A percentile compares a stretch with the other conserved stretches of the same genome.
Evolutionary conservation across 129 eudicot genomes (phyloP).

Genomic region (Escallonia herrerae): DNA sequence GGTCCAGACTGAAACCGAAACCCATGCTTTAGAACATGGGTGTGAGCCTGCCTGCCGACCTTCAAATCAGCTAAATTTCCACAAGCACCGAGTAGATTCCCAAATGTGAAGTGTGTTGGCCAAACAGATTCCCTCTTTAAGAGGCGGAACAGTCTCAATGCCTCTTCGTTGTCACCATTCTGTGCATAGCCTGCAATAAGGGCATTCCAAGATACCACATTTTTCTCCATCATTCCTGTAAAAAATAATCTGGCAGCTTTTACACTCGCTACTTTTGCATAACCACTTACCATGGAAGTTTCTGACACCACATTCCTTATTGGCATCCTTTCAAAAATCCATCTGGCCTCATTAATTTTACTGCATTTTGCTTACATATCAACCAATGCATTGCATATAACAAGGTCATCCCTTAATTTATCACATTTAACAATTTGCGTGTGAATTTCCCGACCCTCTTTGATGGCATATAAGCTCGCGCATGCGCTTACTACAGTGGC

Average conservation of each 20-base stretch:
- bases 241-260: conserved; percentile 23
- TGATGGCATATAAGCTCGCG: conserved; percentile 25
- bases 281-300: conserved; percentile 33
- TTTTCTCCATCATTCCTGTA: conserved; percentile 23
- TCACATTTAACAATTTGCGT: conserved; percentile 23
- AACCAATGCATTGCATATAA: conserved; percentile 32
- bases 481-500: conserved; percentile 33
- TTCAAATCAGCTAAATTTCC: conserved; percentile 28
- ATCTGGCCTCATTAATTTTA: conserved; percentile 28
- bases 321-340: conserved; percentile 39
- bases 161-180: conserved; percentile 26
- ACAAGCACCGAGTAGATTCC: conserved; percentile 36
- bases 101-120: conserved; percentile 36
- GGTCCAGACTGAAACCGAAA: conserved; percentile 30
- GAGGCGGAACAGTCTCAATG: conserved; percentile 21
- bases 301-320: conserved; percentile 18
- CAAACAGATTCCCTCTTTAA: conserved; percentile 23
- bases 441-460: conserved; percentile 25
- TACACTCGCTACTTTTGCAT: conserved; percentile 23
- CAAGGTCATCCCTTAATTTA: conserved; percentile 28
- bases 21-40: conserved; percentile 39
- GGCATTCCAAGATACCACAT: conserved; percentile 34
- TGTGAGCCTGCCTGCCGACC: conserved; percentile 37
- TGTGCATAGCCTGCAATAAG: conserved; percentile 36
- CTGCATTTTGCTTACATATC: conserved; percentile 33